phyloP scores from a whole-genome alignment of 495 filamentous ascomycete species.

The Lindgomyces ingoldianus region DNA sequence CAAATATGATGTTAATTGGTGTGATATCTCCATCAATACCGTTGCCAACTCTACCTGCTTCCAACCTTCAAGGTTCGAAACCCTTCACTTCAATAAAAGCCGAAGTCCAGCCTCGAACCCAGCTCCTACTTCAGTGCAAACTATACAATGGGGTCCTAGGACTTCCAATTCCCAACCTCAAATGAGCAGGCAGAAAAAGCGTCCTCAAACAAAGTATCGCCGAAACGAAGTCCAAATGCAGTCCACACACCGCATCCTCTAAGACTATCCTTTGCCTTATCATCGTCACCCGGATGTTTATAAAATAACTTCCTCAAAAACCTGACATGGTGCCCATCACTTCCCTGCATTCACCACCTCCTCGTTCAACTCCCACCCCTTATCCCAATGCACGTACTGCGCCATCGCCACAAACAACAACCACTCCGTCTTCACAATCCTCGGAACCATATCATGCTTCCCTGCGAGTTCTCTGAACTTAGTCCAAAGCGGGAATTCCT shows the following conservation, averaged over 20 bases:
- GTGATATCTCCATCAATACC: no score
- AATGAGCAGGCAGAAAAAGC: neutral
- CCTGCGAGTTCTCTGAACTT: slow-evolving; percentile 75
- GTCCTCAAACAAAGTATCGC: slow-evolving; percentile 4
- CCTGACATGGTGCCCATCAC: neutral
- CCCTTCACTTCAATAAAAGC: no score
- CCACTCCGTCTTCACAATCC: slow-evolving; percentile 85
- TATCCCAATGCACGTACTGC: slow-evolving; percentile 68
- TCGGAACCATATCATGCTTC: slow-evolving; percentile 67
- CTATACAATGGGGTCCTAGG: no score
- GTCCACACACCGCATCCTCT: neutral
- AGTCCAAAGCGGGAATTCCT: slow-evolving; percentile 75
- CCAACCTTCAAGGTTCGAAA: no score
- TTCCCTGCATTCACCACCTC: slow-evolving; percentile 14
- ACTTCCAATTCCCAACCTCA: no score
- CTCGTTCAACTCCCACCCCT: slow-evolving; percentile 56
- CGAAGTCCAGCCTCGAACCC: no score
- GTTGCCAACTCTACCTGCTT: no score
- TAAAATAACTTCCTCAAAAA: no score
- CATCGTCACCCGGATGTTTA: neutral
- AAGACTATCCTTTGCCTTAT: neutral
- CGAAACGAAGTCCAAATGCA: slow-evolving; percentile 14
- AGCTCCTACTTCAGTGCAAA: no score
- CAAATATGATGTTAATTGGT: no score
- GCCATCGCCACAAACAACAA: slow-evolving; percentile 83